Evolutionary conservation across 306 rosid genomes (phyloP).

Genomic region (Coriaria nepalensis): DNA sequence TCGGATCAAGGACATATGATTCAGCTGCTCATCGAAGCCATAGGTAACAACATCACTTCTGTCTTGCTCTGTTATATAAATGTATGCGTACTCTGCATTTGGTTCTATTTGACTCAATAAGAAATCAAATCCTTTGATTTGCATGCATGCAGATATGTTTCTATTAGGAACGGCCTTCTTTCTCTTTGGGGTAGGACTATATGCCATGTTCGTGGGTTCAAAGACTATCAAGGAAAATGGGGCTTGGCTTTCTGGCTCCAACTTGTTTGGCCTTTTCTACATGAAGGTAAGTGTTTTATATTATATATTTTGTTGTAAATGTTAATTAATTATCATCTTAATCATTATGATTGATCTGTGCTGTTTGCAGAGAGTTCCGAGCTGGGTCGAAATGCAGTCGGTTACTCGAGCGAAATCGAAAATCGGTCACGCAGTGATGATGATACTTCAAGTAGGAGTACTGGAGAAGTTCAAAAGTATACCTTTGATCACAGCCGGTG

Average conservation of each 20-base stretch:
- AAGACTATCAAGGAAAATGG: conserved; percentile 16
- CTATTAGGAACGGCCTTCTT: conserved; percentile 42
- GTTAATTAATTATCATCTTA: not conserved
- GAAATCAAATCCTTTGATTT: not conserved
- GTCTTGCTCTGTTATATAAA: not conserved
- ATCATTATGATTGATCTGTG: not conserved
- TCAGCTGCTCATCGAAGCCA: conserved; percentile 40
- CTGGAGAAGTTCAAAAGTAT: conserved; percentile 35
- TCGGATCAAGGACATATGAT: conserved; percentile 26
- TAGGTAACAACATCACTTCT: conserved; percentile 17
- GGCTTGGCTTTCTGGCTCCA: conserved; percentile 17
- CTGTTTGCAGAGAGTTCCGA: conserved; percentile 25
- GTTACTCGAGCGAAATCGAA: conserved; percentile 34
- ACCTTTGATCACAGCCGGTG: conserved; percentile 25
- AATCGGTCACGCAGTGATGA: conserved; percentile 40
- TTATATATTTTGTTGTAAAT: no score
- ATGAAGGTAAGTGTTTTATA: conserved; percentile 23
- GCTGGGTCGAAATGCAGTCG: conserved; percentile 32
- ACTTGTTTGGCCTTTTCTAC: conserved; percentile 30
- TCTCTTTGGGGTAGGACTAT: conserved; percentile 32
- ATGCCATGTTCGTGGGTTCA: conserved; percentile 30
- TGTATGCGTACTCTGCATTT: not conserved
- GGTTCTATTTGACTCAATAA: not conserved
- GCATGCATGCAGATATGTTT: conserved; percentile 46
- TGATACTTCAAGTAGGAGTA: conserved; percentile 49